Evolutionary conservation across 495 filamentous ascomycete genomes (phyloP).

Genomic region (Penicillium daleae): DNA sequence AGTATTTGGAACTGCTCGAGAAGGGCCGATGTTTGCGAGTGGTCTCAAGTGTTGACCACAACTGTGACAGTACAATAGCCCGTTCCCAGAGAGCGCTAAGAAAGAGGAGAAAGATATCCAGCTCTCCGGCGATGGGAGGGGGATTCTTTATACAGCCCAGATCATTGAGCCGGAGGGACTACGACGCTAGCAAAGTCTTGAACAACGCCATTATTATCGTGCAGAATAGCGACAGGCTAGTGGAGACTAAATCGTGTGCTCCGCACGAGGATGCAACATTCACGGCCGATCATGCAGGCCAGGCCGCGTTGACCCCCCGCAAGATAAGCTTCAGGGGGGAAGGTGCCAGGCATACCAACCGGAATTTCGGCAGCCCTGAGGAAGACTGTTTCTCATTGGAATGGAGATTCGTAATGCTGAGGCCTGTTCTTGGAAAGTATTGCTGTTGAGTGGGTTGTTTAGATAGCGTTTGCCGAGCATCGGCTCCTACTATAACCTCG

Average conservation of each 20-base stretch:
- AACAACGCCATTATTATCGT: slow-evolving; percentile 5
- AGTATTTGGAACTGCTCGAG: background rate
- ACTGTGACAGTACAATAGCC: background rate
- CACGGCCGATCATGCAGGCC: slow-evolving; percentile 11
- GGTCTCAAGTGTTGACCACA: background rate
- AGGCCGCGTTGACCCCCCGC: slow-evolving; percentile 22
- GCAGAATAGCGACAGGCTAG: slow-evolving; percentile 4
- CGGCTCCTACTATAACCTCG: background rate
- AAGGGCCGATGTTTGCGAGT: background rate
- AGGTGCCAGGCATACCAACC: background rate
- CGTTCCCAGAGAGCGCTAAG: background rate
- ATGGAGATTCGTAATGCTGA: background rate
- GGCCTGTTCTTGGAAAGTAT: background rate
- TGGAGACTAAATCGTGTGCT: slow-evolving; percentile 11
- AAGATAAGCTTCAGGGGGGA: slow-evolving; percentile 21
- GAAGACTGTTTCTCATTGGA: background rate
- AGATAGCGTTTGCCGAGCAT: slow-evolving; percentile 5
- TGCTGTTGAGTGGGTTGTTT: background rate
- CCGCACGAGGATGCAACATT: slow-evolving; percentile 19
- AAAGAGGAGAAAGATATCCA: background rate
- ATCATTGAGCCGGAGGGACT: background rate
- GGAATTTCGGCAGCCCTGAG: background rate
- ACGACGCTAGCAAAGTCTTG: slow-evolving; percentile 8
- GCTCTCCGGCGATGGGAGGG: background rate
- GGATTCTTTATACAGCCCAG: background rate